Evolutionary conservation across 2,329 filamentous ascomycete genomes (phyloP).

Genomic region (Akanthomyces lecanii): DNA sequence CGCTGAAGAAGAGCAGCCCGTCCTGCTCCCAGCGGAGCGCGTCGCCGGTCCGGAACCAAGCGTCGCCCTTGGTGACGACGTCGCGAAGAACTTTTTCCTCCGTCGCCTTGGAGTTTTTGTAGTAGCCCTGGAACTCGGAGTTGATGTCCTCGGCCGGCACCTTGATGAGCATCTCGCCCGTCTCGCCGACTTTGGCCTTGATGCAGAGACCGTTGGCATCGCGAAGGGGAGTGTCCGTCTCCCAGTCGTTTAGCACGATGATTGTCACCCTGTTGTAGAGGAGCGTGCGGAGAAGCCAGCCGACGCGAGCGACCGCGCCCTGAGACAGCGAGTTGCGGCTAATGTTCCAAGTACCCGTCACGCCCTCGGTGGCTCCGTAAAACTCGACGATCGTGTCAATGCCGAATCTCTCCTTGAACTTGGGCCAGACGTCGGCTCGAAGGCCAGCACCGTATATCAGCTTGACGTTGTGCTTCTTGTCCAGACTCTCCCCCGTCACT

Average conservation of each 20-base stretch:
- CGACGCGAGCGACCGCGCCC: conserved; percentile 73
- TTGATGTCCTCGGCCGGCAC: conserved; percentile 58
- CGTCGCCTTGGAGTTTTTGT: conserved; percentile 68
- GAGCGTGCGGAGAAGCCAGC: conserved; percentile 55
- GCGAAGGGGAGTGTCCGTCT: neutral
- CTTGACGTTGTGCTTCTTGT: conserved; percentile 67
- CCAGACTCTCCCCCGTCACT: conserved; percentile 62
- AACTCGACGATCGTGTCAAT: conserved; percentile 73
- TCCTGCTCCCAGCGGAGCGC: conserved; percentile 67
- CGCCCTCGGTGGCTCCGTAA: conserved; percentile 74
- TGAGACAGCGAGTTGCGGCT: conserved; percentile 66
- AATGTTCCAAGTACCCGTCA: conserved; percentile 66
- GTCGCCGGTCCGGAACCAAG: conserved; percentile 80
- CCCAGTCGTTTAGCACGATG: conserved; percentile 57
- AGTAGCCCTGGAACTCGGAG: conserved; percentile 75
- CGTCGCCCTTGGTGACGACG: conserved; percentile 71
- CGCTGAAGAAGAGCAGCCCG: conserved; percentile 73
- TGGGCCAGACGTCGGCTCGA: conserved; percentile 79
- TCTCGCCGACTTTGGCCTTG: conserved; percentile 45
- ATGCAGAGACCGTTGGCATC: conserved; percentile 66
- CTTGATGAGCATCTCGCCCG: conserved; percentile 72
- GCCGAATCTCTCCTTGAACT: conserved; percentile 75
- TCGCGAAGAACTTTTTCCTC: conserved; percentile 68
- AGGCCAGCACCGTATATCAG: conserved; percentile 80
- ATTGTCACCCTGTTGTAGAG: conserved; percentile 51